Conservation (phyloP, 2,329 filamentous ascomycete genomes). For the Diaporthe aspalathi region DNA sequence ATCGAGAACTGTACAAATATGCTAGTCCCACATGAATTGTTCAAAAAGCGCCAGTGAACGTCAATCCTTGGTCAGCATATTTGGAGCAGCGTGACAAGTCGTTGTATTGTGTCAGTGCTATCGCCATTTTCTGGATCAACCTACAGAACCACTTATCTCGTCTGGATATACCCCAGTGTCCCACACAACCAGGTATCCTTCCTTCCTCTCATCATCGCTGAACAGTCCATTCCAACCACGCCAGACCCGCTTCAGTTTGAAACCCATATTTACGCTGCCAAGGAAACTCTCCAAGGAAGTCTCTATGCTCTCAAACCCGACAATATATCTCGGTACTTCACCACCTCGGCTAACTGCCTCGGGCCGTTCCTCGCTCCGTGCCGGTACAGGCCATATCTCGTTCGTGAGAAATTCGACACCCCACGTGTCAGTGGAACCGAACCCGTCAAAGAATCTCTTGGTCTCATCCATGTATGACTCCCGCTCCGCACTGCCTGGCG, state of each 20-base stretch:
- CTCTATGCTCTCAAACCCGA: conserved; percentile 71
- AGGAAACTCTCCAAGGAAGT: conserved; percentile 59
- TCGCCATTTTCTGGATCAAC: not conserved
- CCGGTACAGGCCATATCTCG: conserved; percentile 61
- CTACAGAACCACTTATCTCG: conserved; percentile 38
- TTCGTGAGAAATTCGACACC: conserved; percentile 62
- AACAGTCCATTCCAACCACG: conserved; percentile 70
- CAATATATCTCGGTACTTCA: conserved; percentile 65
- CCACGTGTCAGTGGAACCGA: conserved; percentile 43
- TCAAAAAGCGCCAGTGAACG: too few relatives aligned
- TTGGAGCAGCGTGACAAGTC: not conserved
- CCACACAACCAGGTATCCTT: conserved; percentile 71
- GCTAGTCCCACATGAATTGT: too few relatives aligned
- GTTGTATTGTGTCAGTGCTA: not conserved
- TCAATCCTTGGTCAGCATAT: not conserved
- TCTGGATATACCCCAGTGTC: conserved; percentile 54
- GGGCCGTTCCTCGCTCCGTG: not conserved
- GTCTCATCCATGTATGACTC: conserved; percentile 85
- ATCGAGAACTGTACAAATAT: not conserved
- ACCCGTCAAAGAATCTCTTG: conserved; percentile 85
- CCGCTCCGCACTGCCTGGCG: conserved; percentile 70
- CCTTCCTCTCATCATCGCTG: conserved; percentile 69
- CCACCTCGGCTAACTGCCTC: conserved; percentile 32
- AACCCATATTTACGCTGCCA: conserved; percentile 53
- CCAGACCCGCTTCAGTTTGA: conserved; percentile 63